Evolutionary conservation across 257 asterid species (phyloP), one percentile per base, ranked within the genome.

Genomic region (Vinca minor): DNA sequence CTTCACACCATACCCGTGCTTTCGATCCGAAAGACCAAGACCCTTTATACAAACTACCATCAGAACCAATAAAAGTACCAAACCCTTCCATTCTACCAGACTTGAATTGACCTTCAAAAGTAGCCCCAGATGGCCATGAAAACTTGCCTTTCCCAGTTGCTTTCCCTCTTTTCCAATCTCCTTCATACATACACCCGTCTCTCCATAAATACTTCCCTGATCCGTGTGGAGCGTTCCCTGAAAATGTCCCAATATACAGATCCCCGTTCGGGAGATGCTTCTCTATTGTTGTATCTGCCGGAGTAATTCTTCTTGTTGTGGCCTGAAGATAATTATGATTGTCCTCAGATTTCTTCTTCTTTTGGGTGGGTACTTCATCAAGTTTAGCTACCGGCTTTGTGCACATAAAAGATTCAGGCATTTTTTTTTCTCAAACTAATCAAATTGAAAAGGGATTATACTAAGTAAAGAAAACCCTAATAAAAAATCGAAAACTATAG

Each of bases 121-220:
- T 85, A 21, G 99, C 97, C 1, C 99, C 97, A 0, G 96, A 89
- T 2, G 99, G 96, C 99, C 99, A 93, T 0, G 99, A 93, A 50
- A 93, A 83, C 69, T 78, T 89, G 1, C 99, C 99, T 52, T 74
- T 85, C 0, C 99, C 99, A 2, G 83, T 78, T 38, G 96, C 96
- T 45, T 85, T 93, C 52, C 99, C 99, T 73, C 84, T 83, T 77
- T 83, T 89, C 99, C 99, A 93, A 57, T 86, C 95, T 5, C 99
- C 99, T 68, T 84, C 96, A 49, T 89, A 93, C 96, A 90, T 90
- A 71, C 97, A 90, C 53, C 96, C 96, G 62, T 93, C 99, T 29
- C 46, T 79, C 99, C 99, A 93, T 65, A 89, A 46, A 71, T 93
- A 93, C 78, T 87, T 93, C 1, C 97, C 97, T 49, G 94, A 87